Percentiles rank a stretch among this genome's conserved stretches.
Conservation (phyloP, 2,329 filamentous ascomycete genomes). For the Xylaria digitata region DNA sequence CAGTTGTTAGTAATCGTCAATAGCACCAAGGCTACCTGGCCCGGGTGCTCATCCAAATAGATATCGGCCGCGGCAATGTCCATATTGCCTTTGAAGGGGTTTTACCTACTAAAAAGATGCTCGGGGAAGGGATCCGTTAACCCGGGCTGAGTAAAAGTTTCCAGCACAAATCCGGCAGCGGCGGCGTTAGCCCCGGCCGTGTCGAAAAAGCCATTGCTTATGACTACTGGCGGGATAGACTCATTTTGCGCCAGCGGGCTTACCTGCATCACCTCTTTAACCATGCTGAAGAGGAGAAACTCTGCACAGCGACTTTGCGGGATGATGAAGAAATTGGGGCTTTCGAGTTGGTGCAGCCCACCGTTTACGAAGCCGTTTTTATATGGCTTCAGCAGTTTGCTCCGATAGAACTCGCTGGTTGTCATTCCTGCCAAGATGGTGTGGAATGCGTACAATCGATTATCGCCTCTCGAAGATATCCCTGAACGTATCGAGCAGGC, state of each 20-base stretch:
- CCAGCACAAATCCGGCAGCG: constrained; percentile 36
- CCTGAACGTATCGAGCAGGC: constrained; percentile 43
- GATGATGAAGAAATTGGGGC: constrained; percentile 43
- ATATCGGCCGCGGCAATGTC: constrained; percentile 36
- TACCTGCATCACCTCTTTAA: constrained; percentile 27
- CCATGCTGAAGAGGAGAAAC: constrained; percentile 40
- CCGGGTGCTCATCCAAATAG: constrained; percentile 28
- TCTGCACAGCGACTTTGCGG: constrained; percentile 45
- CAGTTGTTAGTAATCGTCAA: constrained; percentile 46
- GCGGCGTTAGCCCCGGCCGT: constrained; percentile 41
- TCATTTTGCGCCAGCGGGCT: not conserved
- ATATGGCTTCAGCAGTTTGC: constrained; percentile 26
- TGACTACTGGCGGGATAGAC: constrained; percentile 14
- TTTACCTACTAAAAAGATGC: constrained; percentile 34
- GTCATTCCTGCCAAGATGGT: constrained; percentile 30
- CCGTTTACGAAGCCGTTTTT: constrained; percentile 42
- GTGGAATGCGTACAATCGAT: constrained; percentile 23
- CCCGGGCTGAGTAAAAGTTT: constrained; percentile 39
- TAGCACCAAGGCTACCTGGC: constrained; percentile 38
- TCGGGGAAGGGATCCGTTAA: constrained; percentile 34
- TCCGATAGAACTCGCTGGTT: constrained; percentile 29
- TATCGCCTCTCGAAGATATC: constrained; percentile 44
- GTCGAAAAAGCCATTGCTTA: constrained; percentile 45
- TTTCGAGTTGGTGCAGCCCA: constrained; percentile 37
- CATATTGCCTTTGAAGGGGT: constrained; percentile 40